Base-by-base conservation (phyloP, 345 rosid genomes). In the Aurinia saxatilis region DNA sequence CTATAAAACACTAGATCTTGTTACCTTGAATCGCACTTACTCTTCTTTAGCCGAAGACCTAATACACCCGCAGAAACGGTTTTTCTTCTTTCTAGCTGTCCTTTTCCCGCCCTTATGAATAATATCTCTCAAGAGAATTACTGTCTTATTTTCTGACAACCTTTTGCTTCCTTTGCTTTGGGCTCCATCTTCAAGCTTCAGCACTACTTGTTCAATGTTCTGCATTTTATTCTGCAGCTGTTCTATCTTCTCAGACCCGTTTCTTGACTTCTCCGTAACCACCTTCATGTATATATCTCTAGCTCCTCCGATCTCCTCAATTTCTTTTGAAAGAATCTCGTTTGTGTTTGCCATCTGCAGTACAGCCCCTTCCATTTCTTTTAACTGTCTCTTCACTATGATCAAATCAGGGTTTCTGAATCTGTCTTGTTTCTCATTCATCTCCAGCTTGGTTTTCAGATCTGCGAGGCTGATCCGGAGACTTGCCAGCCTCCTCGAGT, bases 201-300 rank as follows among this genome's bases (percentile, higher is more conserved):
- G 62, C 57, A 93, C 31, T 47, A 80, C 30, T 65, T 74, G 69
- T 59, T 84, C 86, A 29, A 90, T 74, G 70, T 71, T 82, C 82
- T 87, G 87, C 79, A 93, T 81, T 72, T 90, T 85, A 39, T 66
- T 62, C 75, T 81, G 84, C 80, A 93, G 35, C 36, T 80, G 70
- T 38, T 85, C 88, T 1, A 87, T 82, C 80, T 84, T 87, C 75
- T 93, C 96, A 1, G 88, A 84, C 77, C 74, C 87, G 36, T 41
- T 72, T 78, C 41, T 75, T 30, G 95, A 85, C 54, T 78, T 80
- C 50, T 93, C 97, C 16, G 71, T 58, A 49, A 78, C 65, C 31
- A 60, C 76, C 55, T 73, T 81, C 66, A 58, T 75, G 49, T 73
- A 51, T 23, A 56, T 66, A 8, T 54, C 73, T 61, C 75, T 77